Base-by-base conservation (phyloP, 2,329 filamentous ascomycete genomes). In the Aschersonia sp. region DNA sequence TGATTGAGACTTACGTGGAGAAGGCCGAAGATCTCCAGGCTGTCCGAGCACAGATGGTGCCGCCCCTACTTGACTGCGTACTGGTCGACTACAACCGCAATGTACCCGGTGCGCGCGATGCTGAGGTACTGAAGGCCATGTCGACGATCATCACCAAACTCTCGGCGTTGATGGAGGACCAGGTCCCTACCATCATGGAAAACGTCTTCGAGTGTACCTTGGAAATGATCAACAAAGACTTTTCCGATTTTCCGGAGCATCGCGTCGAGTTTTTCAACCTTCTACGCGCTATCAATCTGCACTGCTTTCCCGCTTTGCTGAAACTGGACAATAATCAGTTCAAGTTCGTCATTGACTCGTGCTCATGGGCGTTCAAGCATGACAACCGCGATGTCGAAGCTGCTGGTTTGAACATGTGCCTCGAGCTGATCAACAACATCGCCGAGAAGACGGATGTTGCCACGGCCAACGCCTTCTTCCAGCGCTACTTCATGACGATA, bases 201-300 rank as follows among this genome's bases (percentile, higher is more conserved):
- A 94, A 90, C 56, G 87, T 98, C 30, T 98, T 98, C 59, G 90
- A 97, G 66, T 97, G 90, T 71, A 98, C 92, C 4, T 73, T 98
- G 49, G 88, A 95, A 59, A 98, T 98, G 92, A 98, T 98, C 70
- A 98, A 97, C 78, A 98, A 98, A 70, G 92, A 98, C 67, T 98
- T 98, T 67, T 96, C 94, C 44, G 92, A 98, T 63, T 98, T 94
- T 65, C 92, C 92, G 0, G 92, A 98, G 65, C 92, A 98, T 63
- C 85, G 94, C 49, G 92, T 98, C n/a, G 90, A 97, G 65, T 98
- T 98, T 68, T 98, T 98, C 77, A 96, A 95, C 67, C 78, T 98
- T 30, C 76, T 98, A 39, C 79, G 94, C 56, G 87, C 90, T 11
- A 97, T 98, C 69, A 98, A 98, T 66, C 71, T 97, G 44, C 87